A percentile compares a stretch with the other conserved stretches of the same genome.
These are phyloP conservation scores for Acanthochlamys bracteata DNA, from an alignment of 106 monocot species.

Conservation along the genomic window DNA sequence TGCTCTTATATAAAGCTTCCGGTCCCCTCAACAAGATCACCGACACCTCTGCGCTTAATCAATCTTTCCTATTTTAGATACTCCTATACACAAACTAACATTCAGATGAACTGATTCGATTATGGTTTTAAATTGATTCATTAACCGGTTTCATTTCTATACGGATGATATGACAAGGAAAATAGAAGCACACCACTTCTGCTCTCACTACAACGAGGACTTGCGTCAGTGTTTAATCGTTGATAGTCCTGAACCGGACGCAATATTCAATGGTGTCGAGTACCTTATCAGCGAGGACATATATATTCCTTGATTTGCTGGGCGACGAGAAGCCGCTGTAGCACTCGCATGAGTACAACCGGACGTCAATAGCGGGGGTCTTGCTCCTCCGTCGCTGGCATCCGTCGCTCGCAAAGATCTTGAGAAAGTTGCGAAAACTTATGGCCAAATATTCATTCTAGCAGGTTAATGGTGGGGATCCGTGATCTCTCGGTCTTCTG, in stretches of 20 bases:
- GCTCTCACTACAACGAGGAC: conserved; percentile 81
- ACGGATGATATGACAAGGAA: conserved; percentile 77
- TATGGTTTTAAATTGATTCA: neutral
- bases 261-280: conserved; percentile 85
- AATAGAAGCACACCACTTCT: conserved; percentile 94
- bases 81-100: neutral
- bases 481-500: conserved; percentile 50
- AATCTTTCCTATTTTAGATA: no score
- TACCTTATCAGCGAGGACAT: conserved; percentile 55
- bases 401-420: conserved; percentile 50
- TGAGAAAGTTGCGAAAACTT: conserved; percentile 61
- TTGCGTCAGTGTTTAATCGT: conserved; percentile 87
- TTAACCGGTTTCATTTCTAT: conserved; percentile 71
- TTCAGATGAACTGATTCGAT: neutral
- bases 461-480: conserved; percentile 69
- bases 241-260: conserved; percentile 45
- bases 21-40: conserved; percentile 69
- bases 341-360: conserved; percentile 96
- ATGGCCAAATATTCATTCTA: conserved; percentile 90
- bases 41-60: conserved; percentile 82
- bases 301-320: conserved; percentile 57
- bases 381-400: conserved; percentile 62
- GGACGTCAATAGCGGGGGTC: conserved; percentile 76
- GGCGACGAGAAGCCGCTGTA: conserved; percentile 87
- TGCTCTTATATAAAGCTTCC: conserved; percentile 61